Evolutionary conservation across 2,329 filamentous ascomycete species (phyloP), one percentile per base, ranked within the genome.

Genomic region (Ophiosphaerella korrae): DNA sequence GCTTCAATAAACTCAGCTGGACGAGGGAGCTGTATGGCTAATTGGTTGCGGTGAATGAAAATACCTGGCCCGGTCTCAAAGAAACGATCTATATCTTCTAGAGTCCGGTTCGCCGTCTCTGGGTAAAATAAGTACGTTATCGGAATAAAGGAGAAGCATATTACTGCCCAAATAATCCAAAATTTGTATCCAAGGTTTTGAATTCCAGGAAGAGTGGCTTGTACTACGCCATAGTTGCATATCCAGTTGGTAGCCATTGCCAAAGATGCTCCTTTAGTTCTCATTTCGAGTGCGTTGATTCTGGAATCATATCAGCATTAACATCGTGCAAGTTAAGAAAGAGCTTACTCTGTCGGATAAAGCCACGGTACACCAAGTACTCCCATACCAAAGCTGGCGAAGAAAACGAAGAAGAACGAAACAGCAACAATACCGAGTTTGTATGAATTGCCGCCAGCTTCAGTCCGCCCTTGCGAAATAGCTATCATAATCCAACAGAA

Each of bases 81-180:
- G 53, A 75, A 74, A 5, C 72, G 65, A 52, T 81, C 78, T 63
- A 81, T 80, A 38, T 81, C 78, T 58, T 82, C 79, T 6, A 82
- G 69, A 0, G 78, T 70, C 1, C 66, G 43, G 40, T 77, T 68
- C 5, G 68, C 66, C 0, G 83, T 84, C 63, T 84, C 82, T 0
- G 82, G 81, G 48, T 82, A 81, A 38, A 83, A 73, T 50, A 79
- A 72, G 60, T 78, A 82, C 5, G 80, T 76, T 34, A 80, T 74
- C 1, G 81, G 80, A 37, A 83, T 68, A 47, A 83, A 82, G 14
- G 73, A 70, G 33, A 77, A 79, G 68, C 82, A 83, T 60, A 82
- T 76, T n/a, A 77, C 74, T 2, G 80, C 78, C 67, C 81, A 85
- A 55, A 84, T 75, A 31, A 84, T 75, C 70, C 78, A 84, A 45